A percentile compares a stretch with the other conserved stretches of the same genome.
Conservation (phyloP, 169 alveolate species). For the Blepharisma undulans region DNA sequence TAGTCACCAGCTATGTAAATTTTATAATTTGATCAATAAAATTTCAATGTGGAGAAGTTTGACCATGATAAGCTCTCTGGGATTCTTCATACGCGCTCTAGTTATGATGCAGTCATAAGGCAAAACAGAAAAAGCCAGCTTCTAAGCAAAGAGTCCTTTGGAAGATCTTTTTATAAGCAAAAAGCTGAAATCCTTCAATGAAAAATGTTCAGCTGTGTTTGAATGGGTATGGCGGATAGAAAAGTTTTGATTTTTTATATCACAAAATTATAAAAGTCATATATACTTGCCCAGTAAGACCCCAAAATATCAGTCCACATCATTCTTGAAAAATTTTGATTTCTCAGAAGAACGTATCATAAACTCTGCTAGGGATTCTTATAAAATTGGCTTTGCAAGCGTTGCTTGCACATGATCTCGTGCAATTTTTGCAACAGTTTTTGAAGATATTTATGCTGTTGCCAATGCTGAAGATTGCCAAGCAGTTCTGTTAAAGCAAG, state of each 20-base stretch:
- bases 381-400: constrained; percentile 59
- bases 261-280: constrained; percentile 48
- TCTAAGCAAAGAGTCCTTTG: constrained; percentile 78
- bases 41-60: too few species aligned
- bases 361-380: constrained; percentile 57
- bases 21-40: too few species aligned
- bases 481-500: constrained; percentile 67
- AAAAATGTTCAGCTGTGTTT: constrained; percentile 66
- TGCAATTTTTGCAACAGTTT: constrained; percentile 67
- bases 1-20: too few species aligned
- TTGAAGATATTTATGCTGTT: constrained; percentile 65
- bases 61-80: too few species aligned
- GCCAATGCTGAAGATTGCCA: constrained; percentile 87
- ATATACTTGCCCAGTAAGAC: constrained; percentile 39
- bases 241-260: constrained; percentile 68
- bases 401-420: constrained; percentile 74
- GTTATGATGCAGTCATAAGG: too few species aligned
- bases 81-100: too few species aligned
- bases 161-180: constrained; percentile 72
- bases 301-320: constrained; percentile 36
- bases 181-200: constrained; percentile 55
- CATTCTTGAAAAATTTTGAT: constrained; percentile 61
- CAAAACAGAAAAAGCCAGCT: constrained; percentile 3
- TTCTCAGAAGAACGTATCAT: constrained; percentile 67
- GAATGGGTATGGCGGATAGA: constrained; percentile 88